Evolutionary conservation across 2,329 filamentous ascomycete genomes (phyloP), one percentile per base, ranked within the genome.

Genomic region (Ramularia endophylla): DNA sequence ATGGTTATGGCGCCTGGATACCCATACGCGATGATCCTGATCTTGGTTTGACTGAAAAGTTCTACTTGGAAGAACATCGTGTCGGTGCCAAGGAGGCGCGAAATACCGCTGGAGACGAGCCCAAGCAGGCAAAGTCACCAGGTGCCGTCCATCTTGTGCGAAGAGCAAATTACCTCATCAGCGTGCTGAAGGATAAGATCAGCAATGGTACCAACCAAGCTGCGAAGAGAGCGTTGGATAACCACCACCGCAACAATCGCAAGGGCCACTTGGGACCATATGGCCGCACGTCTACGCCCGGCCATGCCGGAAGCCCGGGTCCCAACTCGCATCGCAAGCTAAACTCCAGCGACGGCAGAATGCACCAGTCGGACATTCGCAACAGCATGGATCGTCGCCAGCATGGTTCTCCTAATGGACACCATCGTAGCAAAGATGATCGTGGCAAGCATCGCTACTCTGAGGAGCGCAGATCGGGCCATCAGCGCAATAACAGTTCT

Each of bases 121-220:
- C 78, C 49, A 80, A 80, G 56, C 73, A 74, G 13, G 85, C 86
- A 27, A 94, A 94, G 58, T 94, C 90, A 2, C 92, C 92, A 3
- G 92, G 92, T n/a, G 90, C 92, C 16, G 92, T 98, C 19, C 92
- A 98, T 61, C 80, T 98, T 32, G 90, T 97, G 40, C 87, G 92
- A 35, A 85, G 92, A 44, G 86, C 90, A 8, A 92, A 97, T 59
- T 98, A 98, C 60, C 76, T 98, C 11, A 74, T 98, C 29, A 95
- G 88, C n/a, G 88, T 98, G 1, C 71, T 98, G 46, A 87, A 90
- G 60, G 87, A 94, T 58, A 87, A 94, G 64, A 83, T 81, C 2
- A 66, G 62, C 53, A 63, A 66, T 36, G 68, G 68, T 19, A 80
- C 80, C 47, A 86, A 94, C 58, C 74, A 77, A 20, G 78, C 78